A percentile compares a stretch with the other conserved stretches of the same genome.
These are phyloP conservation scores for Globisporangium nodosum DNA, from an alignment of 352 stramenopile species.

Conservation along the genomic window DNA sequence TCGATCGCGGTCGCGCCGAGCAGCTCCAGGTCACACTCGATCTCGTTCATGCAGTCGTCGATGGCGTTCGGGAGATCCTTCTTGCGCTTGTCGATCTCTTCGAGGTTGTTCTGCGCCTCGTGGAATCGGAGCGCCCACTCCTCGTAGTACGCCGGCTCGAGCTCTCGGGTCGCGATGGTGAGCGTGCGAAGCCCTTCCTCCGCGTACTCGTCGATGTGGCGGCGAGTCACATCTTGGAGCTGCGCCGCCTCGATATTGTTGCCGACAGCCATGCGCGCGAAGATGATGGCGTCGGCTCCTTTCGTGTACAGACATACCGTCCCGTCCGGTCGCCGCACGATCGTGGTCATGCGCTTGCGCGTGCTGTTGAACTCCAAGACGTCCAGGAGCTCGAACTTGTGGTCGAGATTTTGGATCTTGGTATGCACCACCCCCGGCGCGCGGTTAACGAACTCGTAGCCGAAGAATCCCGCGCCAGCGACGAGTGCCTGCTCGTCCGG, in stretches of 20 bases:
- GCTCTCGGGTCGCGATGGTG: slow-evolving; percentile 71
- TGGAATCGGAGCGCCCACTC: slow-evolving; percentile 61
- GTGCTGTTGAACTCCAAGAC: slow-evolving; percentile 91
- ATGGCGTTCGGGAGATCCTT: slow-evolving; percentile 67
- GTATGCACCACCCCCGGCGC: slow-evolving; percentile 45
- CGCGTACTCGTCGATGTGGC: slow-evolving; percentile 79
- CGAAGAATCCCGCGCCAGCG: slow-evolving; percentile 60
- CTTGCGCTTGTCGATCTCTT: slow-evolving; percentile 77
- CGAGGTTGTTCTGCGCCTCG: slow-evolving; percentile 59
- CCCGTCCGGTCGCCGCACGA: slow-evolving; percentile 71
- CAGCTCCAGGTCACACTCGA: slow-evolving; percentile 78
- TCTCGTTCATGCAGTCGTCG: slow-evolving; percentile 74
- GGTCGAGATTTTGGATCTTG: slow-evolving; percentile 30
- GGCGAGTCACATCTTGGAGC: slow-evolving; percentile 33
- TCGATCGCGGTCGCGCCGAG: slow-evolving; percentile 92
- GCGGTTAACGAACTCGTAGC: slow-evolving; percentile 72
- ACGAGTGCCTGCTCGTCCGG: slow-evolving; percentile 89
- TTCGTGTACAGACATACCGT: slow-evolving; percentile 68
- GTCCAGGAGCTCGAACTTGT: slow-evolving; percentile 79
- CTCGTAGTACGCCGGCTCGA: slow-evolving; percentile 40
- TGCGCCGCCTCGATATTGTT: slow-evolving; percentile 18
- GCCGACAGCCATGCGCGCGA: slow-evolving; percentile 27
- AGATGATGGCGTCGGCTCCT: slow-evolving; percentile 69
- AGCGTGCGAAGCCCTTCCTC: slow-evolving; percentile 86
- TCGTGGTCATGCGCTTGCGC: slow-evolving; percentile 91